Percentiles rank a stretch among this genome's conserved stretches.
Conservation (phyloP, 257 asterid genomes). For the Pogostemon cablin region DNA sequence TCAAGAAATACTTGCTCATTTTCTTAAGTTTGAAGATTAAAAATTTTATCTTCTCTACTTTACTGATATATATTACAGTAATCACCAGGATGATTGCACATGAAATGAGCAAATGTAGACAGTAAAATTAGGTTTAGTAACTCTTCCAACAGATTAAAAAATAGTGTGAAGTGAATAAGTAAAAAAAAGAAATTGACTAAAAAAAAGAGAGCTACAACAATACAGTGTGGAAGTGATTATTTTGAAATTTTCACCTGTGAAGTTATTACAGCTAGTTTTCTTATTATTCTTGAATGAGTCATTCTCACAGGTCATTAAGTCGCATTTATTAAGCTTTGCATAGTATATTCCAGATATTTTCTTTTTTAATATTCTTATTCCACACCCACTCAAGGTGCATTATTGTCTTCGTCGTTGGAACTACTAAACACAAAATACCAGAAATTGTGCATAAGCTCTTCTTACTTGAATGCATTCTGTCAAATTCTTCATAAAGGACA, state of each 20-base stretch:
- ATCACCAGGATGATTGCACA: neutral
- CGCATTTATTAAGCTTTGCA: too few species aligned
- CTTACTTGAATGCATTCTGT: too few species aligned
- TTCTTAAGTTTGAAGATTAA: neutral
- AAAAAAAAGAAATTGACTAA: constrained; percentile 2
- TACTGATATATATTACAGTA: neutral
- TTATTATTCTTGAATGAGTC: too few species aligned
- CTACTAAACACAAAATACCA: too few species aligned
- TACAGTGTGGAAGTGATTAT: neutral
- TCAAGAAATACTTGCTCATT: neutral
- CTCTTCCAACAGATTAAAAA: neutral
- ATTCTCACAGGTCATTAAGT: too few species aligned
- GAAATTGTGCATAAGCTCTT: too few species aligned
- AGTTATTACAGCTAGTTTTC: too few species aligned
- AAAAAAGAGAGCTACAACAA: neutral
- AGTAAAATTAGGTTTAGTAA: neutral
- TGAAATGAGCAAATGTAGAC: neutral
- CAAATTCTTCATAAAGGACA: neutral
- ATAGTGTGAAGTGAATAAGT: neutral
- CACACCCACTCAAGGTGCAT: too few species aligned
- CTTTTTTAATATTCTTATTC: too few species aligned
- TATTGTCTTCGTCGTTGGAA: too few species aligned
- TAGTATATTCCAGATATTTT: too few species aligned
- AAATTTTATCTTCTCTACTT: neutral
- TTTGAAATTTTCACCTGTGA: too few species aligned